Base-by-base conservation (phyloP, 1,139 yeast genomes). In the Kodamaea derodonti region DNA sequence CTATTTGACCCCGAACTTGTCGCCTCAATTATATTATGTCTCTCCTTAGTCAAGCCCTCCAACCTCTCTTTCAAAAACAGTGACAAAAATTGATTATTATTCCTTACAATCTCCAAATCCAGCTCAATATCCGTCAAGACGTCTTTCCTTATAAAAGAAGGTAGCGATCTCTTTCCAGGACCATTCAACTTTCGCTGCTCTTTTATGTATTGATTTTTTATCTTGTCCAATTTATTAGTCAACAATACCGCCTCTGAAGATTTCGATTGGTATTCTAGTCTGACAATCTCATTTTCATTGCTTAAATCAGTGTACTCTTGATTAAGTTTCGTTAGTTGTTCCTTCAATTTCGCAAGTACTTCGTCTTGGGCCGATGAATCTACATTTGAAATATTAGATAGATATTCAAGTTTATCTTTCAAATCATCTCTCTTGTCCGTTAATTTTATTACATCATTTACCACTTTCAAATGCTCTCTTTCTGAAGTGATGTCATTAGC, bases 191-290 rank as follows among this genome's bases (percentile, higher is more conserved):
- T 69, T 4, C 43, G 42, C 14, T 58, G 55, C 5, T 78, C 46
- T 20, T 47, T 43, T 0, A 46, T 52, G 28, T 62, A 58, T 9
- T 49, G 47, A 1, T 49, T 54, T 31, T 60, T 62, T 10, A 66
- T 38, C 1, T 46, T 36, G n/a, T 54, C 56, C 6, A 72, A 46
- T 14, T 45, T 45, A 0, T 54, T 49, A 1, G 83, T 68, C 23
- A 63, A 48, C 30, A 71, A 75, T 1, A 80, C 83, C 0, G 87
- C 87, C 14, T 56, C 58, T 0, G 78, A 58, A 0, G 86, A 79
- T 20, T 60, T 58, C 5, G 51, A 46, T 52, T 80, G 88, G 48
- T 82, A 82, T 30, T 65, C 50, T 2, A 44, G 43, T 39, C 87
- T 59, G 7, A 70, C 48, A 0, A 43, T 34, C 22, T 76, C 81